Evolutionary conservation across 2,329 filamentous ascomycete genomes (phyloP).

Genomic region (Colletotrichum sp.): DNA sequence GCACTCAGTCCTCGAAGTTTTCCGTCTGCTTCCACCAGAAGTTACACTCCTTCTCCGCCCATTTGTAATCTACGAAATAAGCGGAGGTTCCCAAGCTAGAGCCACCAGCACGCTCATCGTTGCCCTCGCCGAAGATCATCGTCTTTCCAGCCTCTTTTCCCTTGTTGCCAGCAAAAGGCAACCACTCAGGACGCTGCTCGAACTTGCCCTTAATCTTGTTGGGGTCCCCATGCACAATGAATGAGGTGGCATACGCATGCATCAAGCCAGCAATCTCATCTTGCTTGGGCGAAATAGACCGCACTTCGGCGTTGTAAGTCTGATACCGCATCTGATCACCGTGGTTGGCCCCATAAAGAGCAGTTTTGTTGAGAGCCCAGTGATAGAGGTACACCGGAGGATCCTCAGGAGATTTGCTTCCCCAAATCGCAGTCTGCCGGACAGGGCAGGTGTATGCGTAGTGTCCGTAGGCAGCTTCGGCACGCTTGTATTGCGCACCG

Average conservation of each 20-base stretch:
- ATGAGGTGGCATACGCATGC: slow-evolving; percentile 5
- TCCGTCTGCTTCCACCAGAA: slow-evolving; percentile 47
- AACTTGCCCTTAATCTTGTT: slow-evolving; percentile 26
- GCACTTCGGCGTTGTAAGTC: slow-evolving; percentile 42
- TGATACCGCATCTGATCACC: slow-evolving; percentile 49
- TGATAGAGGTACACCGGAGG: slow-evolving; percentile 32
- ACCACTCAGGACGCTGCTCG: slow-evolving; percentile 26
- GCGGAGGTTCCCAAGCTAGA: slow-evolving; percentile 38
- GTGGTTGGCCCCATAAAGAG: slow-evolving; percentile 42
- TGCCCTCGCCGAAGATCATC: slow-evolving; percentile 52
- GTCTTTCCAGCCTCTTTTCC: slow-evolving; percentile 30
- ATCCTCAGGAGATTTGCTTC: slow-evolving; percentile 9
- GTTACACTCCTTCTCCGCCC: slow-evolving; percentile 46
- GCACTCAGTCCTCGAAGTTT: slow-evolving; percentile 31
- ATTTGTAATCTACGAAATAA: slow-evolving; percentile 42
- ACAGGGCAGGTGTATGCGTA: slow-evolving; percentile 60
- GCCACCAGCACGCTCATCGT: slow-evolving; percentile 53
- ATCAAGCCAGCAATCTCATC: slow-evolving; percentile 22
- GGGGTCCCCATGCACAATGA: slow-evolving; percentile 12
- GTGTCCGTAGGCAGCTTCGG: slow-evolving; percentile 59
- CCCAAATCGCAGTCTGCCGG: slow-evolving; percentile 48
- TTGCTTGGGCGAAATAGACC: slow-evolving; percentile 36
- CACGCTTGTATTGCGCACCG: slow-evolving; percentile 57
- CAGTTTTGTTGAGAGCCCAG: slow-evolving; percentile 32
- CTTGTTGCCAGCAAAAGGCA: slow-evolving; percentile 23